Base-by-base conservation (phyloP, 805 yeast species). In the Zygosaccharomyces gambellarensis region DNA sequence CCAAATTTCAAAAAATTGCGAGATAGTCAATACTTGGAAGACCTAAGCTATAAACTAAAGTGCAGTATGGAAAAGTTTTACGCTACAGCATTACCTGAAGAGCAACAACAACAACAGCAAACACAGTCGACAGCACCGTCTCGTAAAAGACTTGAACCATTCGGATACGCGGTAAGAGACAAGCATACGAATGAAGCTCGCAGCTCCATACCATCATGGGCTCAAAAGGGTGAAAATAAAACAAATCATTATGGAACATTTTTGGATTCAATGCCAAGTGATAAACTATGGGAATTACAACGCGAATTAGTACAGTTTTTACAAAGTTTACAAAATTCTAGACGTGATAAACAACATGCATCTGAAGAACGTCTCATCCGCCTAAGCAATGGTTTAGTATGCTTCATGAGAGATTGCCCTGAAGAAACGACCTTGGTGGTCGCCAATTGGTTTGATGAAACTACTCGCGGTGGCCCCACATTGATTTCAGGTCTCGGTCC, bases 341-440 rank as follows among this genome's bases (percentile, higher is more conserved):
- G 43, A 40, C 53, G 38, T 11, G 45, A 49, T 4, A 25, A 36
- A 9, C 53, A 48, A 29, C 36, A 59, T n/a, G 43, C 39, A 9
- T 30, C 45, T n/a, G 68, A 65, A 14, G 66, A 62, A 45, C 58
- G 65, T 43, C 48, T 67, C 28, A 29, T 63, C 5, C 64, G 63
- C 27, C 53, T 65, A 21, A 63, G 60, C 46, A 67, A 67, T 45
- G 71, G 71, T 0, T 40, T 67, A 23, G 46, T 65, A 10, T 65
- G 69, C 54, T 67, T 64, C 42, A 46, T 65, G 17, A 49, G 46
- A n/a, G 58, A 59, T 6, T 54, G 51, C 44, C 47, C 54, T 4
- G 44, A 50, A 3, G 50, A 56, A 43, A 29, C 56, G 17, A 47
- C 56, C 1, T 39, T 65, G 8, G 45, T 65, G 17, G 51, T 65